Evolutionary conservation across 2,329 filamentous ascomycete genomes (phyloP).

Genomic region (Leptodontidium sp.): DNA sequence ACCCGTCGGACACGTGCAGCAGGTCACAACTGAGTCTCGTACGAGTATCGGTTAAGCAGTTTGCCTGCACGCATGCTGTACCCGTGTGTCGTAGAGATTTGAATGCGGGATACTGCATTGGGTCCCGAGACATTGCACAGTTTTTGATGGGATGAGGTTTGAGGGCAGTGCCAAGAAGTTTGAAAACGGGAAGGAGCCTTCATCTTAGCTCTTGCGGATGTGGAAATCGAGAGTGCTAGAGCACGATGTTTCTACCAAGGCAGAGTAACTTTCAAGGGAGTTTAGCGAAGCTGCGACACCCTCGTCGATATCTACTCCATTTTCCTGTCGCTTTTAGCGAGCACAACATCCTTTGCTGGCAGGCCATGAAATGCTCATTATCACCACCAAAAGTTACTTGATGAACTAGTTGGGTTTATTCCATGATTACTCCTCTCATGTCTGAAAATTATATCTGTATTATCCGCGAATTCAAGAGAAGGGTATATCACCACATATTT

Average conservation of each 20-base stretch:
- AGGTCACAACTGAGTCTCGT: background rate
- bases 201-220: background rate
- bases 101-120: background rate
- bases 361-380: background rate
- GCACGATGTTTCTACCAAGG: background rate
- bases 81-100: background rate
- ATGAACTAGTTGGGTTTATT: background rate
- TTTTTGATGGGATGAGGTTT: background rate
- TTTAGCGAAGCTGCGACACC: background rate
- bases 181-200: background rate
- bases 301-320: background rate
- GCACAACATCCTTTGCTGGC: too few species aligned
- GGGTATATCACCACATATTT: background rate
- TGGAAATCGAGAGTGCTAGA: background rate
- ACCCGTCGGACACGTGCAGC: background rate
- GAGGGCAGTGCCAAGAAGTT: background rate
- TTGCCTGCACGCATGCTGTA: background rate
- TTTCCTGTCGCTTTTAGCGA: background rate
- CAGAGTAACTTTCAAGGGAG: background rate
- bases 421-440: background rate
- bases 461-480: background rate
- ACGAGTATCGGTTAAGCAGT: background rate
- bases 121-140: background rate
- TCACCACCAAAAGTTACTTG: background rate
- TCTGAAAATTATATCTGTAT: background rate